Conservation (phyloP, 306 rosid genomes). For the Boehmeria nivea region DNA sequence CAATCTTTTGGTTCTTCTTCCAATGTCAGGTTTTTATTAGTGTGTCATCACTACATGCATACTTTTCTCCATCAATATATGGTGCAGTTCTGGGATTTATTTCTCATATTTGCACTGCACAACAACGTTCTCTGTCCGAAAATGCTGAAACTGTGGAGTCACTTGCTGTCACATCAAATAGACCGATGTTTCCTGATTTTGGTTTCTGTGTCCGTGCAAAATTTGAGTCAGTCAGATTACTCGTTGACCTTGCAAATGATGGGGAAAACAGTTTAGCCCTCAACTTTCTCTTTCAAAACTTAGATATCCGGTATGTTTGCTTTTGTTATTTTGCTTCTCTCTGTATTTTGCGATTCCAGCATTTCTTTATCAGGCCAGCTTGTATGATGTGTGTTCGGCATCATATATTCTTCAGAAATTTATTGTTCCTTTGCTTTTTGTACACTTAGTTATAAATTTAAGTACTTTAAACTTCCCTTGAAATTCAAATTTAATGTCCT, state of each 20-base stretch:
- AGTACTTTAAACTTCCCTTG: neutral
- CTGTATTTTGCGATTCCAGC: no score
- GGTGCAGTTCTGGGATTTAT: conserved; percentile 49
- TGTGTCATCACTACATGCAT: conserved; percentile 43
- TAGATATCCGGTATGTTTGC: conserved; percentile 48
- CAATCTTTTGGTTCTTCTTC: conserved; percentile 4
- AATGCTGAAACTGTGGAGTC: no score
- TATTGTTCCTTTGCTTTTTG: no score
- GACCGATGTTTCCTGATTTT: conserved; percentile 29
- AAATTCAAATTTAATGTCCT: conserved; percentile 12
- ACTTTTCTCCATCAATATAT: conserved; percentile 63
- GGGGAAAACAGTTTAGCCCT: conserved; percentile 46
- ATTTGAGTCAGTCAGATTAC: conserved; percentile 42
- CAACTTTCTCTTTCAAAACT: conserved; percentile 41
- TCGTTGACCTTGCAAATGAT: conserved; percentile 58
- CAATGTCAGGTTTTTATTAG: conserved; percentile 52
- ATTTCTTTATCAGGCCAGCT: no score
- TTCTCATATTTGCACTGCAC: conserved; percentile 25
- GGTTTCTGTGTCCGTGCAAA: conserved; percentile 40
- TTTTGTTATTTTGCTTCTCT: no score
- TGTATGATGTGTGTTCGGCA: no score
- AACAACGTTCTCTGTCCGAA: conserved; percentile 29
- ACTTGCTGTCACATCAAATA: conserved; percentile 18
- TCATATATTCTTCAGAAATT: no score
- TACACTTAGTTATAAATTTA: neutral